These are phyloP conservation scores for Perkinsus chesapeaki DNA, from an alignment of 169 alveolate species.

Conservation along the genomic window DNA sequence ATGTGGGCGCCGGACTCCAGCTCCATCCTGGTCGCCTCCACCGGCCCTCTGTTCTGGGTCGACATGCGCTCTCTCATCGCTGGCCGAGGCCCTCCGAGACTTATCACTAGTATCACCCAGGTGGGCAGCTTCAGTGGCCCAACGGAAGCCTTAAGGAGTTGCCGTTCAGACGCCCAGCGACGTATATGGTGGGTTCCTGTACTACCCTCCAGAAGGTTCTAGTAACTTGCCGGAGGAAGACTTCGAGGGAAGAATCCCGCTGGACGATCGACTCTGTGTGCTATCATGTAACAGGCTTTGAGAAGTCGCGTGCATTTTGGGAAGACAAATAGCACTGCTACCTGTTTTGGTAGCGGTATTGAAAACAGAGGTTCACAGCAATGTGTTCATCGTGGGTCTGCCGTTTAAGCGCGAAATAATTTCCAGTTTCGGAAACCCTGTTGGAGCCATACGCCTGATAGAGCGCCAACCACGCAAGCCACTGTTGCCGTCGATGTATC, in stretches of 20 bases:
- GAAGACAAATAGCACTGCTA: not conserved
- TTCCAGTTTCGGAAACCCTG: too few relatives aligned
- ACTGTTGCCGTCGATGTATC: too few relatives aligned
- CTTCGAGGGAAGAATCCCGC: not conserved
- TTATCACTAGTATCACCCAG: not conserved
- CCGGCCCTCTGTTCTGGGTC: not conserved
- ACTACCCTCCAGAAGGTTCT: not conserved
- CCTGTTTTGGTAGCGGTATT: not conserved
- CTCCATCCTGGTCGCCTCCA: not conserved
- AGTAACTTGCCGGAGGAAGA: not conserved
- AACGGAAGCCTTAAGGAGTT: not conserved
- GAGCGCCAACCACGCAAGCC: too few relatives aligned
- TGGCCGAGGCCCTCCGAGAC: not conserved
- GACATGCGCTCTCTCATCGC: not conserved
- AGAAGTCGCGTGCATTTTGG: not conserved
- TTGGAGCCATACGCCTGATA: too few relatives aligned
- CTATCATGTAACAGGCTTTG: not conserved
- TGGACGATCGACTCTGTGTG: not conserved
- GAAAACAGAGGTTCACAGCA: not conserved
- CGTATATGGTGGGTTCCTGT: not conserved
- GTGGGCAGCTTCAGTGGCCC: not conserved
- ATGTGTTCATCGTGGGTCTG: too few relatives aligned
- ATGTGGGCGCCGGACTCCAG: not conserved
- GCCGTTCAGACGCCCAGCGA: not conserved
- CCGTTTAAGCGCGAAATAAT: too few relatives aligned